Conservation (phyloP, 331 rosid species). For the Cydonia oblonga region DNA sequence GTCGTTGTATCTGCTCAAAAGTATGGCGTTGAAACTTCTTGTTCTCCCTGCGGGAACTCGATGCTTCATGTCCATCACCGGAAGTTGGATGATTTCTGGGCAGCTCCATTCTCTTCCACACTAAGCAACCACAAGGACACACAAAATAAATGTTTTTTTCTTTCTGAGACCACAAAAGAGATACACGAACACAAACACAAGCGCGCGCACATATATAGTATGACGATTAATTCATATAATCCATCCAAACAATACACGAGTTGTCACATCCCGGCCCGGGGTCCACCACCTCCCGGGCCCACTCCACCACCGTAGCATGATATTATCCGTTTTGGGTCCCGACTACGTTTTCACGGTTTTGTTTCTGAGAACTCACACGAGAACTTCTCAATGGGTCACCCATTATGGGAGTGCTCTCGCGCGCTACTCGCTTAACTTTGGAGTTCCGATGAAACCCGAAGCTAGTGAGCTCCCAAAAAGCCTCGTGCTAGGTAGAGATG, state of each 20-base stretch:
- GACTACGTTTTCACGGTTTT: too few species aligned
- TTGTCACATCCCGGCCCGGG: too few species aligned
- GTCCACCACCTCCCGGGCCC: too few species aligned
- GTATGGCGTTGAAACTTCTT: conserved; percentile 30
- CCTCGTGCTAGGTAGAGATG: too few species aligned
- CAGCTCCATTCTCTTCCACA: conserved; percentile 6
- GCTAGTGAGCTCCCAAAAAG: too few species aligned
- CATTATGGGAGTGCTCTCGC: too few species aligned
- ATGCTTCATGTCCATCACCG: conserved; percentile 12
- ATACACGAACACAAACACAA: neutral
- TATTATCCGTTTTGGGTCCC: too few species aligned
- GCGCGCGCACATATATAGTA: neutral
- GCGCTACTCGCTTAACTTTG: too few species aligned
- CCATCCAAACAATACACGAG: neutral
- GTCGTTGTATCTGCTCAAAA: conserved; percentile 25
- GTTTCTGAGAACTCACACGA: too few species aligned
- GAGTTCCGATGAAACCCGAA: too few species aligned
- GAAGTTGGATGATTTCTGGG: conserved; percentile 5
- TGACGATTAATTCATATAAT: neutral
- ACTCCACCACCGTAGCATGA: too few species aligned
- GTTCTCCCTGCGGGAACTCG: conserved; percentile 4
- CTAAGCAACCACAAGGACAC: neutral
- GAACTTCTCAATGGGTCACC: too few species aligned
- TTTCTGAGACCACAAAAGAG: neutral
- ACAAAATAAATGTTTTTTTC: neutral